Evolutionary conservation across 768 basidiomycete species (phyloP).

Genomic region (Kwoniella shandongensis): DNA sequence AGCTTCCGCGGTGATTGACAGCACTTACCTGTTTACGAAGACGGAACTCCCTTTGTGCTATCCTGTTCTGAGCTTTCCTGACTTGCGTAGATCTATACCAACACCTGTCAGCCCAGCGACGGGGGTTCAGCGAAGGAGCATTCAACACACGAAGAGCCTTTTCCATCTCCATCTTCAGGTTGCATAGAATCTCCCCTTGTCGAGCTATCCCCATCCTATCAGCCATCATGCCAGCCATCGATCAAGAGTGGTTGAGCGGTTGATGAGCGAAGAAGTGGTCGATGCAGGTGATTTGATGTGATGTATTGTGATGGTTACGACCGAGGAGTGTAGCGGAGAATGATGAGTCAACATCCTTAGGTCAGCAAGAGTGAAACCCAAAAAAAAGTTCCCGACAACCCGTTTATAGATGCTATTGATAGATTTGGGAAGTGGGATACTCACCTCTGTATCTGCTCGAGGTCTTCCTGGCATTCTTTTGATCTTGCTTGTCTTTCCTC

Average conservation of each 20-base stretch:
- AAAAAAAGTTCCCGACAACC: too few species aligned
- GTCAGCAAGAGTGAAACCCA: too few species aligned
- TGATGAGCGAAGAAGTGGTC: too few species aligned
- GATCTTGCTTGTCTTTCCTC: too few species aligned
- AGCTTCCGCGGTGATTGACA: neutral
- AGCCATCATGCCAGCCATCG: neutral
- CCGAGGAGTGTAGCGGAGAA: too few species aligned
- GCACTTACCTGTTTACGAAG: constrained; percentile 86
- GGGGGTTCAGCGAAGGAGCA: neutral
- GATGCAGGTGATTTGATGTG: too few species aligned
- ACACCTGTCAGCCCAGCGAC: neutral
- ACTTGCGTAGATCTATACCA: constrained; percentile 32
- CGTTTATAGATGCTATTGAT: too few species aligned
- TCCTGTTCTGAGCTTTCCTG: constrained; percentile 52
- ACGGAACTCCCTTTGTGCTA: constrained; percentile 90
- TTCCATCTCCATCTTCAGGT: constrained; percentile 3
- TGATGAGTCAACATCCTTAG: neutral
- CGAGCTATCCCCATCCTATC: neutral
- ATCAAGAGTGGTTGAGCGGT: neutral
- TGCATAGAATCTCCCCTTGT: neutral
- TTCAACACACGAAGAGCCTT: constrained; percentile 12
- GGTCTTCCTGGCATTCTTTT: too few species aligned
- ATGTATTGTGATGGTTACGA: constrained; percentile 4
- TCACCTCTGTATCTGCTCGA: too few species aligned
- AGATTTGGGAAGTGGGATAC: too few species aligned